Evolutionary conservation across 768 basidiomycete species (phyloP), one percentile per base, ranked within the genome.

Genomic region (Russula vinacea): DNA sequence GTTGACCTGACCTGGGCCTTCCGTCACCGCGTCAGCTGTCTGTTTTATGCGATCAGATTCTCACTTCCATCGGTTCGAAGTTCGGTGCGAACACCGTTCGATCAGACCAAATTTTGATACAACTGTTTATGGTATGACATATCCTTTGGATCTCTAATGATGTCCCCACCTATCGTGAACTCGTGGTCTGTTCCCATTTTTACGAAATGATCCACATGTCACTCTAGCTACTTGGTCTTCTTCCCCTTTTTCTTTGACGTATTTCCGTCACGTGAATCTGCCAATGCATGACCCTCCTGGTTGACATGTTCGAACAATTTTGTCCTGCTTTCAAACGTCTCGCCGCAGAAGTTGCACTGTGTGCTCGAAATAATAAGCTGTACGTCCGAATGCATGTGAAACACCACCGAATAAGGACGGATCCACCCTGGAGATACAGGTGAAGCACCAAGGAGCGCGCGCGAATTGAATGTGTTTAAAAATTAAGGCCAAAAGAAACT

Each of bases 251-350:
- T 69, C 66, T 49, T 58, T 22, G n/a, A 40, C 17, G 33, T 56
- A 44, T 70, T 62, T 32, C 71, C 72, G 24, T 70, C 68, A n/a
- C 72, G 74, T 35, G 76, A 66, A 35, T 70, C 70, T 39, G 83
- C 85, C 29, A 80, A 71, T 8, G 90, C 89, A 74, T 94, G 92
- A 2, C 87, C 89, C 13, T 83, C 81, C 32, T 84, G 80, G 26
- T 79, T 81, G 66, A 94, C 81, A 71, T 94, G 92, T 33, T 74
- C 75, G 69, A 94, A 94, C 14, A 94, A 74, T 69, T 85, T 88
- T 1, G 89, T 90, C 67, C 84, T 84, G 71, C 84, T 90, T 4
- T 78, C 70, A 70, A 93, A 94, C 1, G 67, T 49, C 60, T 78
- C 72, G n/a, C 76, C 74, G 74, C 92, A 94, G 29, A 85, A 81